A percentile compares a stretch with the other conserved stretches of the same genome.
These are phyloP conservation scores for Lactarius quietus DNA, from an alignment of 768 basidiomycete species.

Conservation along the genomic window DNA sequence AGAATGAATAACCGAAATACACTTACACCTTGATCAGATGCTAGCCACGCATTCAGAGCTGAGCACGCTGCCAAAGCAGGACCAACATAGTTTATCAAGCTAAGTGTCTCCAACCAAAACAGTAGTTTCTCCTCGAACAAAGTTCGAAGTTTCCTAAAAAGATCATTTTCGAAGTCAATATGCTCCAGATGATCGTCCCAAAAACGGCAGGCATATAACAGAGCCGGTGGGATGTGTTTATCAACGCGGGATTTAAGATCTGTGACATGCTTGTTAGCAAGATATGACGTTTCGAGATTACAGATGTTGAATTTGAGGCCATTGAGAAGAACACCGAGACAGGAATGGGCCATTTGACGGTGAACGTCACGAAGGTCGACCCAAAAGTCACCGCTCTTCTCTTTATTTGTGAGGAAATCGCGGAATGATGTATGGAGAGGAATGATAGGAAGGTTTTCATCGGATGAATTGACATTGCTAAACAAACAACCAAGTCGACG, in stretches of 20 bases:
- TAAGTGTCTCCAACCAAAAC: not conserved
- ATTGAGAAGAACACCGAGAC: not conserved
- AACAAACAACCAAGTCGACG: not conserved
- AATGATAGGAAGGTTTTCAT: not conserved
- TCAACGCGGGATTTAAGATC: not conserved
- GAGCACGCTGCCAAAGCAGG: not conserved
- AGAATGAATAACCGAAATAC: not conserved
- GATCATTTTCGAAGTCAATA: not conserved
- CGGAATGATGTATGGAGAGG: conserved; percentile 1
- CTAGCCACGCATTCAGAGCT: not conserved
- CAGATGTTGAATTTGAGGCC: not conserved
- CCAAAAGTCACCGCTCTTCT: not conserved
- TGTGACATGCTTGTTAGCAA: not conserved
- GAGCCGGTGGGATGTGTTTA: not conserved
- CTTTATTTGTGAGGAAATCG: not conserved
- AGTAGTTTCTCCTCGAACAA: not conserved
- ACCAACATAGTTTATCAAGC: not conserved
- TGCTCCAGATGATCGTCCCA: not conserved
- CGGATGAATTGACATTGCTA: not conserved
- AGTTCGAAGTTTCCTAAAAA: not conserved
- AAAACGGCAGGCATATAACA: not conserved
- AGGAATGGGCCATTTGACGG: not conserved
- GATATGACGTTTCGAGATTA: not conserved
- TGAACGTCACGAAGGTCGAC: not conserved
- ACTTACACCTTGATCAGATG: not conserved